Percentiles rank a stretch among this genome's conserved stretches.
phyloP scores from a whole-genome alignment of 2,329 filamentous ascomycete species.

The Ceratocystis papillata region DNA sequence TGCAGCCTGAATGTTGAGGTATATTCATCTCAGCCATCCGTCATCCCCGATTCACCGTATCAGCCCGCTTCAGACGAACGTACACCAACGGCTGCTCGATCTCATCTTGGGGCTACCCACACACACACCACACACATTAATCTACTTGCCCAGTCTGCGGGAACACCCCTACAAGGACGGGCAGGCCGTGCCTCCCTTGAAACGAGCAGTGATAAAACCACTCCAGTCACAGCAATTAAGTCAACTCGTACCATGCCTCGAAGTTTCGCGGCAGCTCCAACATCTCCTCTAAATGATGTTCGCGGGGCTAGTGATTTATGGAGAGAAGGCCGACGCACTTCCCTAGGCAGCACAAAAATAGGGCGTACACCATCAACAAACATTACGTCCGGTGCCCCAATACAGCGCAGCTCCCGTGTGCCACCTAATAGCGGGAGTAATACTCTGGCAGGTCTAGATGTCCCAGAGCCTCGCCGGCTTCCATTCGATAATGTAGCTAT shows the following conservation, averaged over 20 bases:
- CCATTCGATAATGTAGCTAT: slow-evolving; percentile 15
- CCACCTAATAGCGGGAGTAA: not conserved
- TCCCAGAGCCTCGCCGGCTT: slow-evolving; percentile 19
- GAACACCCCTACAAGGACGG: not conserved
- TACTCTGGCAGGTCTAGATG: slow-evolving; percentile 18
- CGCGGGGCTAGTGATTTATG: not conserved
- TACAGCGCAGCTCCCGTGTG: not conserved
- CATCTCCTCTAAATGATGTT: not conserved
- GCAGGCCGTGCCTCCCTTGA: not conserved
- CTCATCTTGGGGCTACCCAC: not conserved
- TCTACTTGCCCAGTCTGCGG: not conserved
- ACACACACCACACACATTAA: not conserved
- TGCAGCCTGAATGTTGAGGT: slow-evolving; percentile 21
- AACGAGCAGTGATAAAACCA: not conserved
- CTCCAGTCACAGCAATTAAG: not conserved
- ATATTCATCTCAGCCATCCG: slow-evolving; percentile 16
- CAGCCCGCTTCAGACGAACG: not conserved
- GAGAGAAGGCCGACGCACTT: not conserved
- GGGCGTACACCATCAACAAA: not conserved
- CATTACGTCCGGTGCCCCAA: not conserved
- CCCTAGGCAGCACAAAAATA: not conserved
- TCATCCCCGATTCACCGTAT: slow-evolving; percentile 21
- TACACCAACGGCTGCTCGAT: not conserved
- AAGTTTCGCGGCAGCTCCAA: not conserved
- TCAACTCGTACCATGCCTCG: not conserved